Percentiles rank a stretch among this genome's conserved stretches.
Conservation (phyloP, 2,329 filamentous ascomycete genomes). For the Penicillium sp. region DNA sequence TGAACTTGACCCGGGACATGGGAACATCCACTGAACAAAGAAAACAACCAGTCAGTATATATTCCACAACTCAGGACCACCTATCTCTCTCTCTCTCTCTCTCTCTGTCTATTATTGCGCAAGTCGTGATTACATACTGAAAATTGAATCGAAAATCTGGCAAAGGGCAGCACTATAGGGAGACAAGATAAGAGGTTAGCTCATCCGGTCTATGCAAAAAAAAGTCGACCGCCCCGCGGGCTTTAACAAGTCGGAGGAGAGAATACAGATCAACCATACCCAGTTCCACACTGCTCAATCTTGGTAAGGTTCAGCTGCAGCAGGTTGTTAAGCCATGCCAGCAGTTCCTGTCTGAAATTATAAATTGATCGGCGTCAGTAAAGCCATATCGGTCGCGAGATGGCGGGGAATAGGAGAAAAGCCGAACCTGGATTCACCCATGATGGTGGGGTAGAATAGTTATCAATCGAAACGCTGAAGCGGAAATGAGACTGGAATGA, state of each 20-base stretch:
- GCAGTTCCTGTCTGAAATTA: conserved; percentile 71
- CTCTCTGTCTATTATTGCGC: neutral
- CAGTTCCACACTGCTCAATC: conserved; percentile 97
- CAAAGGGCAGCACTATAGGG: conserved; percentile 73
- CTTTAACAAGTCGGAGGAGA: conserved; percentile 5
- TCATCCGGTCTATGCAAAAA: neutral
- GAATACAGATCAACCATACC: conserved; percentile 51
- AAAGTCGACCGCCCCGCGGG: neutral
- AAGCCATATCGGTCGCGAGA: conserved; percentile 8
- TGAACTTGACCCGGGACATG: conserved; percentile 96
- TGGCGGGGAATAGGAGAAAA: conserved; percentile 14
- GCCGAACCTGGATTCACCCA: conserved; percentile 57
- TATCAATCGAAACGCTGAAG: conserved; percentile 3
- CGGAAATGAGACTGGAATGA: conserved; percentile 1
- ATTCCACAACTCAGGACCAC: conserved; percentile 1
- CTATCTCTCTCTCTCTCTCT: neutral
- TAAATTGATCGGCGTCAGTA: conserved; percentile 10
- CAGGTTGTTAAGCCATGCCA: conserved; percentile 94
- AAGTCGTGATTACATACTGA: conserved; percentile 46
- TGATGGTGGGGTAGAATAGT: conserved; percentile 43
- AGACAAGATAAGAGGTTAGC: neutral
- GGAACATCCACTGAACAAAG: conserved; percentile 62
- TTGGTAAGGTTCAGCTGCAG: conserved; percentile 97
- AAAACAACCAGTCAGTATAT: conserved; percentile 10
- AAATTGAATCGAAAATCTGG: conserved; percentile 98